Evolutionary conservation across 768 basidiomycete species (phyloP), one percentile per base, ranked within the genome.

Genomic region (Lyophyllum semitale): DNA sequence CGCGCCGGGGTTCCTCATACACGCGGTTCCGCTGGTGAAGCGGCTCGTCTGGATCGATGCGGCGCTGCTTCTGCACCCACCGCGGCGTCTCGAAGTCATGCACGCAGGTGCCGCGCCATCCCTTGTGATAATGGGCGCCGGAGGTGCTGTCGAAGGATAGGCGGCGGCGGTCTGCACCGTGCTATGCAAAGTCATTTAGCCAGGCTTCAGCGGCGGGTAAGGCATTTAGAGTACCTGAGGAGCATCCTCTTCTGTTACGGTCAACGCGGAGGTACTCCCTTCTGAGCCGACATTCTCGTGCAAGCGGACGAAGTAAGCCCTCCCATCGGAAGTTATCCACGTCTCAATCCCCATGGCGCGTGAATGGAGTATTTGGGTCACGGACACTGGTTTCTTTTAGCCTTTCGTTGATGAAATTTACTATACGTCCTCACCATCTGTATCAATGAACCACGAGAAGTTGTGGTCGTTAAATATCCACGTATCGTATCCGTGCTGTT

Each of bases 311-410:
- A 92, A 82, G 65, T 94, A 94, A 9, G 81, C 89, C 63, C 91
- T 74, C 35, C 92, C 92, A 58, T 94, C 92, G 6, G 89, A 91
- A 2, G 91, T 91, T 44, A 91, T 81, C 92, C 92, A 94, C 0
- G 84, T 84, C 69, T 93, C 92, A 12, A 84, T 81, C 22, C 83
- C 83, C 22, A 83, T 81, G 3, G 73, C 64, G 51, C 82, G 78
- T 37, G 84, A 83, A 62, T 84, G 73, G 23, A 78, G 64, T n/a
- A 94, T 85, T 51, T 84, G 76, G 9, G 69, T 68, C n/a, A 93
- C 78, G n/a, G 77, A 76, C 8, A 91, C 91, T 92, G 42, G 8
- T 30, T 17, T 41, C 9, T 3, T n/a, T 37, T n/a, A 48, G n/a
- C 1, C 25, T 18, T 6, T 37, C 22, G 8, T 22, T 33, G 15